Evolutionary conservation across 2,329 filamentous ascomycete species (phyloP).

Genomic region (Grosmannia penicillata): DNA sequence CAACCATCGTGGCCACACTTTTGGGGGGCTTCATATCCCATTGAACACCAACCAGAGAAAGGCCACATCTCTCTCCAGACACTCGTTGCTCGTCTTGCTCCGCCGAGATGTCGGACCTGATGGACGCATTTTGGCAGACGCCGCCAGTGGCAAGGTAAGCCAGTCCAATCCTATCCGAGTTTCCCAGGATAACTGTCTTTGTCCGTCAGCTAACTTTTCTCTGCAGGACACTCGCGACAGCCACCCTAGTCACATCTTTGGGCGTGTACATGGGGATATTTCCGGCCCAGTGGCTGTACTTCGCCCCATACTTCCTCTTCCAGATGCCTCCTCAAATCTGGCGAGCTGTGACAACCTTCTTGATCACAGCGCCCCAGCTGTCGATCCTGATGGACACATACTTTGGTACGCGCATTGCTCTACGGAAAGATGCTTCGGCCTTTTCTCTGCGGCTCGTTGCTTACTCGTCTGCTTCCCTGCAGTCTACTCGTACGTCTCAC

Average conservation of each 20-base stretch:
- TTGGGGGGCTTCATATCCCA: background rate
- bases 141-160: slow-evolving; percentile 27
- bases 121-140: slow-evolving; percentile 23
- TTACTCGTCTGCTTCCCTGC: slow-evolving; percentile 4
- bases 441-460: too few relatives aligned
- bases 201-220: background rate
- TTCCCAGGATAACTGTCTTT: background rate
- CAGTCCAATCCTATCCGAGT: background rate
- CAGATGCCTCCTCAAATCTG: slow-evolving; percentile 34
- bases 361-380: slow-evolving; percentile 24
- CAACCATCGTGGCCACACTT: too few relatives aligned
- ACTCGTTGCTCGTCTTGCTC: background rate
- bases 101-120: slow-evolving; percentile 23
- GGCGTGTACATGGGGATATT: slow-evolving; percentile 44
- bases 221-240: slow-evolving; percentile 54
- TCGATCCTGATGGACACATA: slow-evolving; percentile 59
- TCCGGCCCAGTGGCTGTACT: slow-evolving; percentile 34
- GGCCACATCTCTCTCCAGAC: too few relatives aligned
- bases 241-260: slow-evolving; percentile 47
- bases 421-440: too few relatives aligned
- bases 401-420: slow-evolving; percentile 44
- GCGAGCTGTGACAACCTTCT: slow-evolving; percentile 26
- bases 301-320: slow-evolving; percentile 36
- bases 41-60: background rate
- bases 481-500: slow-evolving; percentile 64